Conservation (phyloP, 1,284 basidiomycete species). For the Apiotrichum laibachii region DNA sequence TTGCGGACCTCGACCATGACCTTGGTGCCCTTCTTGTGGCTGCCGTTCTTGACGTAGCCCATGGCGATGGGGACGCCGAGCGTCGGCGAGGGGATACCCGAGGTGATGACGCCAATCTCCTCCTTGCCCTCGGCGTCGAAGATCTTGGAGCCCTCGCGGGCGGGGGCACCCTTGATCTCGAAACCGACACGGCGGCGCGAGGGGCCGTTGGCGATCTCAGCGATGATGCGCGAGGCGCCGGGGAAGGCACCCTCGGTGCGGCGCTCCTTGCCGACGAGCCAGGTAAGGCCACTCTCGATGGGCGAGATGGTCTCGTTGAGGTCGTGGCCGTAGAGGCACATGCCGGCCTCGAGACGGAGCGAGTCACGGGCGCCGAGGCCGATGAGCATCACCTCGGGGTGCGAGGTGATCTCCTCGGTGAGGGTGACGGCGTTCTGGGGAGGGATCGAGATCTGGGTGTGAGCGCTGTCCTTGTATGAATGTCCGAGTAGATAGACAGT, state of each 20-base stretch:
- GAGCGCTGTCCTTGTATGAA: not conserved
- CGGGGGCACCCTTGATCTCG: constrained; percentile 78
- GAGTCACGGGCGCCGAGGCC: constrained; percentile 93
- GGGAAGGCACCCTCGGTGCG: constrained; percentile 65
- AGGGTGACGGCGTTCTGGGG: constrained; percentile 70
- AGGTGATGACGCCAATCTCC: constrained; percentile 74
- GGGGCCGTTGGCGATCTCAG: constrained; percentile 78
- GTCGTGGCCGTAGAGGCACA: constrained; percentile 96
- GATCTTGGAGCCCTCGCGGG: constrained; percentile 81
- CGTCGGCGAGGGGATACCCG: constrained; percentile 92
- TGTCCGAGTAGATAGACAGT: too few relatives aligned
- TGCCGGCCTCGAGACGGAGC: constrained; percentile 90
- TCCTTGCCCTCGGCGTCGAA: constrained; percentile 60
- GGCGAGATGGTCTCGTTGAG: constrained; percentile 81
- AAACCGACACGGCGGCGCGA: constrained; percentile 78
- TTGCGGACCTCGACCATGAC: constrained; percentile 52
- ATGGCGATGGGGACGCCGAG: constrained; percentile 91
- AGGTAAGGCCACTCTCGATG: constrained; percentile 84
- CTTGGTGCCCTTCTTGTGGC: constrained; percentile 87
- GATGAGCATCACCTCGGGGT: constrained; percentile 73
- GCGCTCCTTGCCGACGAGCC: constrained; percentile 90
- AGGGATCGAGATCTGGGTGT: constrained; percentile 77
- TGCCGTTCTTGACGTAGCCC: constrained; percentile 79
- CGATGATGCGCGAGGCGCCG: constrained; percentile 72
- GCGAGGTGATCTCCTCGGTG: constrained; percentile 62